These are phyloP conservation scores for Mucor indicus DNA, from an alignment of 371 early-diverging fungal genomes.

Conservation along the genomic window DNA sequence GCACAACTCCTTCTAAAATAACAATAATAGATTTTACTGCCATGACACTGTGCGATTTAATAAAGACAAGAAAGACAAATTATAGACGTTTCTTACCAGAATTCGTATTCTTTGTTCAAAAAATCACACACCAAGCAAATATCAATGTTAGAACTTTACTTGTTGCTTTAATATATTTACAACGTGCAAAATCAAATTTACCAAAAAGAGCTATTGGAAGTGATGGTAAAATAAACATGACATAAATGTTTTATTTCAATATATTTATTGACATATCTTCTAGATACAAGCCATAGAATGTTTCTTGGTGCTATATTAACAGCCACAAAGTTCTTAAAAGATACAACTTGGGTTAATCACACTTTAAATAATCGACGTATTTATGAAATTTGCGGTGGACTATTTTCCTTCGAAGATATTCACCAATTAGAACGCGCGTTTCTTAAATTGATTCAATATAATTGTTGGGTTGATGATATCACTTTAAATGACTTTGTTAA, in stretches of 20 bases:
- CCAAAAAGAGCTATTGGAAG: slow-evolving; percentile 40
- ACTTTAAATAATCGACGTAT: slow-evolving; percentile 33
- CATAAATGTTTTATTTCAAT: too few relatives aligned
- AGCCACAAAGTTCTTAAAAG: slow-evolving; percentile 78
- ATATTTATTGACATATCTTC: too few relatives aligned
- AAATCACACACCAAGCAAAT: too few relatives aligned
- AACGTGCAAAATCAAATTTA: slow-evolving; percentile 37
- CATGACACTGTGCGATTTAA: slow-evolving; percentile 30
- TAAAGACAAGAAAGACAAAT: slow-evolving; percentile 19
- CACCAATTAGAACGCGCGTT: slow-evolving; percentile 40
- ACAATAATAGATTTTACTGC: too few relatives aligned
- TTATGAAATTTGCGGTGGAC: slow-evolving; percentile 35
- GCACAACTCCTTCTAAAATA: too few relatives aligned
- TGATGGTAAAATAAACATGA: too few relatives aligned
- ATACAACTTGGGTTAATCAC: slow-evolving; percentile 59
- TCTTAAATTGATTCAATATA: too few relatives aligned
- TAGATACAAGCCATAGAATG: slow-evolving; percentile 65
- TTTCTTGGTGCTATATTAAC: slow-evolving; percentile 73
- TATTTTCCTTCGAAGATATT: slow-evolving; percentile 36
- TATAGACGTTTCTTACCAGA: too few relatives aligned
- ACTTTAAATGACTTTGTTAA: slow-evolving; percentile 30
- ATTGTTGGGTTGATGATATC: too few relatives aligned
- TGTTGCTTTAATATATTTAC: slow-evolving; percentile 45
- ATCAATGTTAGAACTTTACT: too few relatives aligned
- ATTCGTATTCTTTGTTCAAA: too few relatives aligned